phyloP scores from a whole-genome alignment of 208 protist genomes.

The Vickermania spadyakhi region DNA sequence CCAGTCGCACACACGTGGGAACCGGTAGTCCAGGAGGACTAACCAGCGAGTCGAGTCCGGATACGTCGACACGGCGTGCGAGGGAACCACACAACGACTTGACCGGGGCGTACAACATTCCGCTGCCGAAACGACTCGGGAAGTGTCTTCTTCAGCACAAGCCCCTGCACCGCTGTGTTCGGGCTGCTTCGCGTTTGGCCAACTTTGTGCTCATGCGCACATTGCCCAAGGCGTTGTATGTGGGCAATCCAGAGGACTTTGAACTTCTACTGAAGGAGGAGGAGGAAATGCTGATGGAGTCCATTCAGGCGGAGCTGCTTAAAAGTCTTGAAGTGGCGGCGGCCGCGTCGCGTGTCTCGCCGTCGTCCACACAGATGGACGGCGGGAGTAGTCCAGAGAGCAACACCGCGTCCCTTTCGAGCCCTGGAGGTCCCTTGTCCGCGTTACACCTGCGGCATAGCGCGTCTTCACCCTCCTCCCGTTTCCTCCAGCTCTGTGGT shows the following conservation, averaged over 20 bases:
- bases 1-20: too few species aligned
- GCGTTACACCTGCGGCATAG: too few species aligned
- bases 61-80: too few species aligned
- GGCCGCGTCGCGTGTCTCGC: not conserved
- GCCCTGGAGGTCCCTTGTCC: too few species aligned
- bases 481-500: not conserved
- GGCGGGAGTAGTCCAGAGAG: too few species aligned
- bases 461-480: not conserved
- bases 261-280: slow-evolving; percentile 3
- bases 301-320: not conserved
- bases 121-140: slow-evolving; percentile 13
- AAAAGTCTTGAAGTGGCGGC: not conserved
- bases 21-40: too few species aligned
- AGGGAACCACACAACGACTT: too few species aligned
- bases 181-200: slow-evolving; percentile 15
- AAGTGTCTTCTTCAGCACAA: slow-evolving; percentile 10
- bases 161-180: slow-evolving; percentile 20
- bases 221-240: slow-evolving; percentile 26
- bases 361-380: not conserved
- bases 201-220: slow-evolving; percentile 33
- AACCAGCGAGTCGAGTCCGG: too few species aligned
- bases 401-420: too few species aligned
- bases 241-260: slow-evolving; percentile 29
- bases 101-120: too few species aligned
- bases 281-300: not conserved